Evolutionary conservation across 805 yeast genomes (phyloP).

Genomic region (Lachancea sp.): DNA sequence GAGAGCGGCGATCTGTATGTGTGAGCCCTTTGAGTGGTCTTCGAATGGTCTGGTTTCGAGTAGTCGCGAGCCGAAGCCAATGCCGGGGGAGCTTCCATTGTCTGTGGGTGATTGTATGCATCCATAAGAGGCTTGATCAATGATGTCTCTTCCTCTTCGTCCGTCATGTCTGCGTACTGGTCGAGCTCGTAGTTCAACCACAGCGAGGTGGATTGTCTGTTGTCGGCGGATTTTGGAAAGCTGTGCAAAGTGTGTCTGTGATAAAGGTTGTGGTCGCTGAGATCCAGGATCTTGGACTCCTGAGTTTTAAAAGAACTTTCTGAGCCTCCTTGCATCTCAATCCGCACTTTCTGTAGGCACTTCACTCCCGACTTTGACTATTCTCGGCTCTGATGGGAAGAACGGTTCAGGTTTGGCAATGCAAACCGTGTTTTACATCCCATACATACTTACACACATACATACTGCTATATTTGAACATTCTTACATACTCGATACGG

Average conservation of each 20-base stretch:
- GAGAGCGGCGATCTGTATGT: conserved; percentile 4
- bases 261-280: conserved; percentile 1
- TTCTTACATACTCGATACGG: neutral
- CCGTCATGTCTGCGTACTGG: conserved; percentile 6
- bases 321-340: neutral
- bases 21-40: neutral
- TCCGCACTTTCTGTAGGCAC: neutral
- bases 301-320: conserved; percentile 3
- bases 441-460: neutral
- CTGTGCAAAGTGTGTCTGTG: conserved; percentile 2
- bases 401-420: too few relatives aligned
- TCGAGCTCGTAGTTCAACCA: neutral
- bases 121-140: conserved; percentile 7
- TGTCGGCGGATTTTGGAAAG: neutral
- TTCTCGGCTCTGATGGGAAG: neutral
- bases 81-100: neutral
- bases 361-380: neutral
- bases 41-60: neutral
- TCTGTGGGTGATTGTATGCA: neutral
- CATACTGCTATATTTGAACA: neutral
- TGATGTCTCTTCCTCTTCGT: conserved; percentile 8
- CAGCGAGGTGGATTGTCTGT: neutral
- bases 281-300: conserved; percentile 4
- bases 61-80: neutral
- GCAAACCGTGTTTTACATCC: neutral